phyloP scores from a whole-genome alignment of 352 stramenopile genomes.

The Salisapilia sapeloensis region DNA sequence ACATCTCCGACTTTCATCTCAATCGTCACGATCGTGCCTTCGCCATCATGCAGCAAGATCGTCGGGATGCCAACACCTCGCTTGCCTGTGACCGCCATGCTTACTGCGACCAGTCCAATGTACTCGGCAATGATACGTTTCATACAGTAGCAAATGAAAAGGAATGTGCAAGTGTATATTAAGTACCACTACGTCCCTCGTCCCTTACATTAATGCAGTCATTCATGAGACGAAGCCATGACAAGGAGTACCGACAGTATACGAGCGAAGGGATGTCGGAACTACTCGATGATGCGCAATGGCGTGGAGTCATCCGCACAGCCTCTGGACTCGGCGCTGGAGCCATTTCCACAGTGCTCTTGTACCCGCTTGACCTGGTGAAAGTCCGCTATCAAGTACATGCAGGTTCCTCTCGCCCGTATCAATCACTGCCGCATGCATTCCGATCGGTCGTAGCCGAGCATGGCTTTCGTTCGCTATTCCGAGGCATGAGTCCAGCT shows the following conservation, averaged over 20 bases:
- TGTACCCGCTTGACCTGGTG: conserved; percentile 96
- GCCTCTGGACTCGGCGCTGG: conserved; percentile 54
- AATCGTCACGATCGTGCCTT: conserved; percentile 79
- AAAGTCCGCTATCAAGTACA: conserved; percentile 96
- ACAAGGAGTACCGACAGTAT: too few relatives aligned
- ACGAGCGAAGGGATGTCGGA: too few relatives aligned
- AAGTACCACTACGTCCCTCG: too few relatives aligned
- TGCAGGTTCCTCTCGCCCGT: conserved; percentile 55
- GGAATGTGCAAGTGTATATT: too few relatives aligned
- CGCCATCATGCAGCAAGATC: conserved; percentile 72
- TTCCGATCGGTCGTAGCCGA: conserved; percentile 66
- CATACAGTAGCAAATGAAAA: too few relatives aligned
- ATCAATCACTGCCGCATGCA: conserved; percentile 47
- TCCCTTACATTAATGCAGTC: too few relatives aligned
- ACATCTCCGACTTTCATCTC: conserved; percentile 77
- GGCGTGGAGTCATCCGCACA: conserved; percentile 46
- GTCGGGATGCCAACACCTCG: conserved; percentile 70
- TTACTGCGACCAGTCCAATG: too few relatives aligned
- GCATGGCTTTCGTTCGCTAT: conserved; percentile 81
- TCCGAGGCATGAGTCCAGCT: conserved; percentile 89
- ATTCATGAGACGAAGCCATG: too few relatives aligned
- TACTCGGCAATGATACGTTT: too few relatives aligned
- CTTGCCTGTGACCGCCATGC: conserved; percentile 74
- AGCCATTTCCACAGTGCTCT: conserved; percentile 56
- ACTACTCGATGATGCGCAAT: conserved; percentile 39